Conservation (phyloP, 768 basidiomycete genomes). For the Tubosaeta sp. region DNA sequence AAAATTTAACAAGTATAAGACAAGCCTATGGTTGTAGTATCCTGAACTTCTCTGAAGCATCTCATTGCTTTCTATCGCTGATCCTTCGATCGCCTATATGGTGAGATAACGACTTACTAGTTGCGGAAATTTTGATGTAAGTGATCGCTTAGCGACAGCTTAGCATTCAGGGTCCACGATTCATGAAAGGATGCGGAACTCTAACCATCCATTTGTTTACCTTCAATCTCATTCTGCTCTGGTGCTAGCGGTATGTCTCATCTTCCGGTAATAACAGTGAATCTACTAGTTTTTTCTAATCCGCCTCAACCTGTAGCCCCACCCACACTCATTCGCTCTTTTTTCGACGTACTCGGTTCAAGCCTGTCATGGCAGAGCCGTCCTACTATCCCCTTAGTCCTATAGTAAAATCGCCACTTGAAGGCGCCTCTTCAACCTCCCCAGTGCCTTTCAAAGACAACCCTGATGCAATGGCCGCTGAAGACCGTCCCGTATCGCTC, state of each 20-base stretch:
- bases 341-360: background rate
- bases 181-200: too few species aligned
- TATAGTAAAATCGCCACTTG: constrained; percentile 1
- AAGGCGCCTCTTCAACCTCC: background rate
- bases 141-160: background rate
- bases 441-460: background rate
- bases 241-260: background rate
- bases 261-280: background rate
- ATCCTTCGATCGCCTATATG: too few species aligned
- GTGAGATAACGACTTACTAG: too few species aligned
- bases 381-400: constrained; percentile 19
- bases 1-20: too few species aligned
- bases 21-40: too few species aligned
- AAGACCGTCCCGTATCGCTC: background rate
- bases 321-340: constrained; percentile 8
- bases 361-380: constrained; percentile 10
- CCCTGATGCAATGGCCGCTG: background rate
- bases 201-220: background rate
- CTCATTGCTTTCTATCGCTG: too few species aligned
- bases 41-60: too few species aligned
- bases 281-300: background rate
- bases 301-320: background rate
- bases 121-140: background rate
- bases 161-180: background rate
- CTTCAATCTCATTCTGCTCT: background rate